Base-by-base conservation (phyloP, 371 early-diverging fungal species). In the Lichtheimia hyalospora region DNA sequence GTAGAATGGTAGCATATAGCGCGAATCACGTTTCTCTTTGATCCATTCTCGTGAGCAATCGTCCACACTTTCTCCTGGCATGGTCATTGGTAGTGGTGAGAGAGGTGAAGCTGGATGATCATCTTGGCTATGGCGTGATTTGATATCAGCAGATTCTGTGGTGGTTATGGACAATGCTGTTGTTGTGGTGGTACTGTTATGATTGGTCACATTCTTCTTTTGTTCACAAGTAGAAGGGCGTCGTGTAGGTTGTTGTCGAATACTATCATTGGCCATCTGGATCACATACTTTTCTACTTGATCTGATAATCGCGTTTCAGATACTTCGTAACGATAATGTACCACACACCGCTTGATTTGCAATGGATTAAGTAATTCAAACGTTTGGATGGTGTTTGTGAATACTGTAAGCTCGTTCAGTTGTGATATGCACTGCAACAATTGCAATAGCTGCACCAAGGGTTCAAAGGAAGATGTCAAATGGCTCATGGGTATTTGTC, bases 261-360 rank as follows among this genome's bases (percentile, higher is more conserved):
- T 68, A 0, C 87, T 80, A 50, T 88, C 87, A 40, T 84, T 82
- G 18, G 88, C 88, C 3, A 85, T 73, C 44, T 86, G 85, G 57
- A 85, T 69, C 3, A 91, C 81, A 63, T 93, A 92, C 48, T 84
- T 83, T 55, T 81, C 84, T 2, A 95, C 78, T 48, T 89, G 93
- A 14, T 82, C 81, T 5, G 91, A 80, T 28, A 94, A 59, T 7
- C 75, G 68, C 12, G 73, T 53, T 63, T 96, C 97, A 16, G 84
- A 84, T 5, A 92, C 87, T 62, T 96, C 97, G 65, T 93, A 96
- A 8, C 89, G 84, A 68, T 96, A 96, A 42, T 79, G 75, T 8
- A 84, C 77, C 15, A 92, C 84, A 2, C 84, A 82, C 8, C 88
- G 79, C 55, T 85, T 83, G 39, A 92, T 73, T 60, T 94, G 95